Evolutionary conservation across 2,329 filamentous ascomycete genomes (phyloP), one percentile per base, ranked within the genome.

Genomic region (Thelonectria discophora): DNA sequence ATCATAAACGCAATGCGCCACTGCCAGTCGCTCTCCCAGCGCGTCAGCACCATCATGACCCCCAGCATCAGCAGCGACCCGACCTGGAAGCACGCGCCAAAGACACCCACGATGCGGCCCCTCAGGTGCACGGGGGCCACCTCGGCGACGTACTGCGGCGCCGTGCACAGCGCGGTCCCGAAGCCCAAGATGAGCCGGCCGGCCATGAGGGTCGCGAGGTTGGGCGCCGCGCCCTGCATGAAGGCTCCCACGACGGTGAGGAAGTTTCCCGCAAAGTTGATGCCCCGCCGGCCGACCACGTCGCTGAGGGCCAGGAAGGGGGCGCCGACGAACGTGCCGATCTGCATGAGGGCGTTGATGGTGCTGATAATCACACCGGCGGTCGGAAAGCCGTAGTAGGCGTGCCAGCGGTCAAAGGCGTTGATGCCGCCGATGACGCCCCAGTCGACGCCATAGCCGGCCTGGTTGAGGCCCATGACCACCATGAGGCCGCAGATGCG

Each of bases 311-410:
- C 51, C 6, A 70, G 64, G 21, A 70, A 69, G 0, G 68, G 68
- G 1, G 68, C 64, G n/a, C 65, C 67, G 1, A 67, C 67, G 15
- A 70, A 69, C 20, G 53, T 67, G 9, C 68, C 68, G 5, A 70
- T 67, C 10, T 67, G 67, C 68, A 70, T 70, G 5, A 69, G 57
- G 4, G 68, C 67, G 8, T 70, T 70, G 45, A 69, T 70, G 27
- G 64, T 55, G 18, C 68, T 67, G 3, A 70, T 64, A 1, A 60
- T 60, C 20, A 64, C 66, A 11, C 65, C 67, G 7, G 62, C 54
- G 5, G 63, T 66, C 15, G 7, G 56, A 24, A 70, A 69, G 5
- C 67, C 67, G n/a, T 70, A 70, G 52, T 68, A 70, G 0, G 50
- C 24, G 34, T 67, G 68, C 68, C 67, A 70, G n/a, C 63, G 60